These are phyloP conservation scores for Fusarium sp. DNA, from an alignment of 2,329 filamentous ascomycete species.

Conservation along the genomic window DNA sequence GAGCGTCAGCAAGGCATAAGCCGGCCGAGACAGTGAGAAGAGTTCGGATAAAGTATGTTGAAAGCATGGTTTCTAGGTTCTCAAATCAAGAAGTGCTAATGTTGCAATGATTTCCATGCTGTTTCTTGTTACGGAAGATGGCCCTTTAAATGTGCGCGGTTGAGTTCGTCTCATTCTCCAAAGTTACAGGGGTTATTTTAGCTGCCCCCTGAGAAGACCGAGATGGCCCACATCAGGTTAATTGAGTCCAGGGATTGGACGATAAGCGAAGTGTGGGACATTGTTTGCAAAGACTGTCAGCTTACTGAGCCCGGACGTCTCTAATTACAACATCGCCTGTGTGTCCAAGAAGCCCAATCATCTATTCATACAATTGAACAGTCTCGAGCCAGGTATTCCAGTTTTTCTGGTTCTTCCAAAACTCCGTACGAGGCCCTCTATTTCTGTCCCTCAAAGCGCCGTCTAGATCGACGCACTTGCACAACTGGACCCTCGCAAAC, in stretches of 20 bases:
- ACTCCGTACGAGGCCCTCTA: too few relatives aligned
- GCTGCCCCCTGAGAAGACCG: neutral
- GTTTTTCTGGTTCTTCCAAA: neutral
- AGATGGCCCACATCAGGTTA: neutral
- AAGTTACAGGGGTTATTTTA: neutral
- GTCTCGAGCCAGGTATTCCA: neutral
- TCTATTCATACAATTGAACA: neutral
- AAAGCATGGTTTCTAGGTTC: neutral
- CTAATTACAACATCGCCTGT: neutral
- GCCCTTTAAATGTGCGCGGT: neutral
- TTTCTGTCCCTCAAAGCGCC: too few relatives aligned
- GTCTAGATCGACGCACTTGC: neutral
- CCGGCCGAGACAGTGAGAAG: neutral
- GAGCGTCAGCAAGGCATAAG: neutral
- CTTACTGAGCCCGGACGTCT: neutral
- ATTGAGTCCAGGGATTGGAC: neutral
- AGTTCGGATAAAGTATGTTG: neutral
- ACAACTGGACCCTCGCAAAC: neutral
- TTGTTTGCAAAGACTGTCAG: neutral
- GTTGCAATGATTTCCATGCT: accelerated
- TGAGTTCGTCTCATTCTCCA: neutral
- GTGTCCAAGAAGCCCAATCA: neutral
- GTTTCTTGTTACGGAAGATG: accelerated
- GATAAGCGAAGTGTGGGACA: neutral
- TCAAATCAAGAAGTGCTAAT: accelerated